phyloP scores from a whole-genome alignment of 352 stramenopile genomes.

The Pythium volutum region DNA sequence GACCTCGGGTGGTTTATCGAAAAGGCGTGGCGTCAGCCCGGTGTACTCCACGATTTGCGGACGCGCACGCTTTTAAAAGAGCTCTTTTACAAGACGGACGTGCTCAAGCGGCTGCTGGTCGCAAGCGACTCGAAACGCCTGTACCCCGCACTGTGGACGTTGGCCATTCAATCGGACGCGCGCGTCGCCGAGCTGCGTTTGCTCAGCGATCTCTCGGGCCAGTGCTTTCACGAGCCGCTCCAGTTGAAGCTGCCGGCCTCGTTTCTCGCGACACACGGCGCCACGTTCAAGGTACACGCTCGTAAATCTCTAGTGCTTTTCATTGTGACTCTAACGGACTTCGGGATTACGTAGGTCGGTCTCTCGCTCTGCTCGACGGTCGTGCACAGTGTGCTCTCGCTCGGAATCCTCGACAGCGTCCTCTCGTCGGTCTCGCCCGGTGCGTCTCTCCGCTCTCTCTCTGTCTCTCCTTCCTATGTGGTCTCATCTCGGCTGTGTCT shows the following conservation, averaged over 20 bases:
- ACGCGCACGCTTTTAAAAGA: constrained; percentile 2
- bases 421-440: neutral
- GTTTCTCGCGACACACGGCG: constrained; percentile 18
- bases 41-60: constrained; percentile 10
- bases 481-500: neutral
- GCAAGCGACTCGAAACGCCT: constrained; percentile 3
- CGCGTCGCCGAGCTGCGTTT: neutral
- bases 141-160: constrained; percentile 19
- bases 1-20: constrained; percentile 20
- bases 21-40: constrained; percentile 13
- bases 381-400: constrained; percentile 1
- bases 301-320: too few relatives aligned
- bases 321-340: too few relatives aligned
- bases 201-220: constrained; percentile 19
- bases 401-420: constrained; percentile 7
- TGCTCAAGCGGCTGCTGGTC: constrained; percentile 20
- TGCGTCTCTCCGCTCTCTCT: neutral
- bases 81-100: constrained; percentile 16
- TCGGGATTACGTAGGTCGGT: too few relatives aligned
- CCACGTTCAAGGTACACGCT: constrained; percentile 13
- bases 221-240: constrained; percentile 23
- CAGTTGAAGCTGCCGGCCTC: constrained; percentile 7
- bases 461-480: neutral
- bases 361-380: constrained; percentile 13
- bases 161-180: neutral